Percentiles rank a stretch among this genome's conserved stretches.
Conservation (phyloP, 2,329 filamentous ascomycete genomes). For the Nakataea oryzae region DNA sequence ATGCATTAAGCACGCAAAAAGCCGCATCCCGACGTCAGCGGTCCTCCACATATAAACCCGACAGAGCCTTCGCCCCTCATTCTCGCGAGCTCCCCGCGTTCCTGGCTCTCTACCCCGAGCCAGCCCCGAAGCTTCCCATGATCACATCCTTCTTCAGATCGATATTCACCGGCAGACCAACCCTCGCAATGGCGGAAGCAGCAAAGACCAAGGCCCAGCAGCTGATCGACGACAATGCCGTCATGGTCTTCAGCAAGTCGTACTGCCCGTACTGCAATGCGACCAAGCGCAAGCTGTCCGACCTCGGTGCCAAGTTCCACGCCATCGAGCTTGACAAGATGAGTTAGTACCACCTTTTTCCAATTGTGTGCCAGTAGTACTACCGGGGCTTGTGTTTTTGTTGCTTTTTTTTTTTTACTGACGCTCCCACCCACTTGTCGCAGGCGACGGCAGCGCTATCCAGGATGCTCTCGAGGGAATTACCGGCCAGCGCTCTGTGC, state of each 20-base stretch:
- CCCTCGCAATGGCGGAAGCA: slow-evolving; percentile 65
- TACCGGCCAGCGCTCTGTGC: slow-evolving; percentile 77
- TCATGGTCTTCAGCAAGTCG: slow-evolving; percentile 93
- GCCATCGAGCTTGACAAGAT: slow-evolving; percentile 77
- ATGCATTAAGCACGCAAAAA: not conserved
- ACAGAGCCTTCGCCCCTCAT: not conserved
- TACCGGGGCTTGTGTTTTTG: not conserved
- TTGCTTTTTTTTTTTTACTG: not conserved
- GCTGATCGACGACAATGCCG: slow-evolving; percentile 82
- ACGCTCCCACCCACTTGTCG: not conserved
- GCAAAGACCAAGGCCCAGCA: slow-evolving; percentile 73
- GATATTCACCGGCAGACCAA: slow-evolving; percentile 51
- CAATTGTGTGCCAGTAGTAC: slow-evolving; percentile 10
- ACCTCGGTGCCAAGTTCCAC: slow-evolving; percentile 61
- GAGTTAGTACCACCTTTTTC: slow-evolving; percentile 41
- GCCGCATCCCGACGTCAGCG: not conserved
- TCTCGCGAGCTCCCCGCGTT: not conserved
- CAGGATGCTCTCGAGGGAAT: slow-evolving; percentile 76
- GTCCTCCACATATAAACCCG: not conserved
- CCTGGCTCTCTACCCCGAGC: not conserved
- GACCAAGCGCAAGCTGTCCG: slow-evolving; percentile 65
- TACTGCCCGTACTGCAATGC: slow-evolving; percentile 89
- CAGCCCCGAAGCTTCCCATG: not conserved
- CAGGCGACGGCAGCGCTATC: slow-evolving; percentile 73
- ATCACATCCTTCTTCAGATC: slow-evolving; percentile 44